Percentiles rank a stretch among this genome's conserved stretches.
These are phyloP conservation scores for Cryptococcus amylolentus DNA, from an alignment of 1,284 basidiomycete species.

Conservation along the genomic window DNA sequence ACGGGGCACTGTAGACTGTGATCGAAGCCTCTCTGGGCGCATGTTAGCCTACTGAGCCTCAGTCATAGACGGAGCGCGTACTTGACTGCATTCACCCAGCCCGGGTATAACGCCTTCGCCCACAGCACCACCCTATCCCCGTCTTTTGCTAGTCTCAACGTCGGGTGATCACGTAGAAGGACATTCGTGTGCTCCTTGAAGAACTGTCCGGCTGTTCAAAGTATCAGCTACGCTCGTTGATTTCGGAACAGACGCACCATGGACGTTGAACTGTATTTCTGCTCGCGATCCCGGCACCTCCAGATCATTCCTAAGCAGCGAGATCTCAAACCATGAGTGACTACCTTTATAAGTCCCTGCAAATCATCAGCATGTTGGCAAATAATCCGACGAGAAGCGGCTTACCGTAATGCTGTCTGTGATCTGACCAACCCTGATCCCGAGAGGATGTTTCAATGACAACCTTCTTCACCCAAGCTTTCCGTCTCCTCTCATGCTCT, in stretches of 20 bases:
- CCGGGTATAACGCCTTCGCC: constrained; percentile 36
- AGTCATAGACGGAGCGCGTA: too few species aligned
- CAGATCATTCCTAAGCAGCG: constrained; percentile 29
- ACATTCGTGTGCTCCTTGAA: constrained; percentile 30
- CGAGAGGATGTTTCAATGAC: constrained; percentile 32
- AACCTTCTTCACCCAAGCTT: constrained; percentile 25
- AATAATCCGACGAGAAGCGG: neutral
- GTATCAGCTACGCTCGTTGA: too few species aligned
- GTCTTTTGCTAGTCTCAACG: constrained; percentile 22
- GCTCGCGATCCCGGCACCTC: constrained; percentile 32
- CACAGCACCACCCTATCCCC: constrained; percentile 43
- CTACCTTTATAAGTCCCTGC: constrained; percentile 37
- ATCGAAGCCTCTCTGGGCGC: too few species aligned
- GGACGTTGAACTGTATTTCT: constrained; percentile 37
- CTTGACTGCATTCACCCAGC: constrained; percentile 33
- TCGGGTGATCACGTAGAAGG: constrained; percentile 22
- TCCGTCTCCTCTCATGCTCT: neutral
- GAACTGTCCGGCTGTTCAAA: constrained; percentile 37
- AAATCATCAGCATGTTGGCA: neutral
- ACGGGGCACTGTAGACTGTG: too few species aligned
- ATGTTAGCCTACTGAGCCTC: too few species aligned
- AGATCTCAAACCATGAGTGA: constrained; percentile 43
- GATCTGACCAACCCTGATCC: constrained; percentile 42
- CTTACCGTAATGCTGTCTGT: constrained; percentile 30
- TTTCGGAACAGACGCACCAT: constrained; percentile 23